Conservation (phyloP, 768 basidiomycete genomes). For the Agrocybe pediades region DNA sequence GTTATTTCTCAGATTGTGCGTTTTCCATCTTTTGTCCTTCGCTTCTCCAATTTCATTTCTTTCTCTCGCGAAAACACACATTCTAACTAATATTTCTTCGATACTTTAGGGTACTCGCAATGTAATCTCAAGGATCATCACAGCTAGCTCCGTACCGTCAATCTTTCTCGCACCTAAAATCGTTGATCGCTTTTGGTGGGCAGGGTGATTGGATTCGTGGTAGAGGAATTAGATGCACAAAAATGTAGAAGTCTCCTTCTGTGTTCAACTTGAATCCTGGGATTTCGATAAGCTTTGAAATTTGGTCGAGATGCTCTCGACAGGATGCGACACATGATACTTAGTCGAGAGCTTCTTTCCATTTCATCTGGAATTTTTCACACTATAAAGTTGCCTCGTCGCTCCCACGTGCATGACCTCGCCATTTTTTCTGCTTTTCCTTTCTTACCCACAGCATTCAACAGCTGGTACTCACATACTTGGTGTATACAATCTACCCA, state of each 20-base stretch:
- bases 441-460: too few relatives aligned
- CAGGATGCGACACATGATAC: too few relatives aligned
- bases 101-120: slow-evolving; percentile 23
- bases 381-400: too few relatives aligned
- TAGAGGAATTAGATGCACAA: slow-evolving; percentile 9
- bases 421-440: too few relatives aligned
- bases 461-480: too few relatives aligned
- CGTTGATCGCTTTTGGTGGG: slow-evolving; percentile 6
- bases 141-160: background rate
- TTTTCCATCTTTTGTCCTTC: background rate
- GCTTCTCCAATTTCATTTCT: background rate
- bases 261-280: too few relatives aligned
- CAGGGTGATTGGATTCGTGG: background rate
- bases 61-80: background rate
- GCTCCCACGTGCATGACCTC: too few relatives aligned
- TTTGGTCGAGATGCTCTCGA: too few relatives aligned
- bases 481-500: too few relatives aligned
- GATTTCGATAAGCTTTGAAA: too few relatives aligned
- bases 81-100: background rate
- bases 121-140: slow-evolving; percentile 23
- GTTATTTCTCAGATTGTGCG: slow-evolving; percentile 25
- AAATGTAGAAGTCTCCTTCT: slow-evolving; percentile 14
- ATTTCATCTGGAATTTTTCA: too few relatives aligned
- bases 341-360: too few relatives aligned
- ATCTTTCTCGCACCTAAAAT: slow-evolving; percentile 1